Evolutionary conservation across 345 rosid species (phyloP).

Genomic region (Stellera chamaejasme): DNA sequence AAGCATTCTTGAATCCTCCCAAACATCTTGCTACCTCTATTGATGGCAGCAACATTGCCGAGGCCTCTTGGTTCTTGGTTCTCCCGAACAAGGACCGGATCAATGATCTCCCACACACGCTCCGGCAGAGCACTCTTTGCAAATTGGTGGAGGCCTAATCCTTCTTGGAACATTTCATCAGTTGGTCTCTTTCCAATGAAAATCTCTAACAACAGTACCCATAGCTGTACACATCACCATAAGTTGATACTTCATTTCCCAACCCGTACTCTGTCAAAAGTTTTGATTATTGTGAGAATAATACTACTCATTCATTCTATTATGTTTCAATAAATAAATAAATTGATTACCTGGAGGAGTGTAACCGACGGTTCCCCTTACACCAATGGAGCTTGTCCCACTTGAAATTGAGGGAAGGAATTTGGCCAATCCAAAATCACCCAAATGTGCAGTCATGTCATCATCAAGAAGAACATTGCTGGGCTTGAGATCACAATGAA

Average conservation of each 20-base stretch:
- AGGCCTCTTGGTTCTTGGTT: constrained; percentile 5
- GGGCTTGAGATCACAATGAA: constrained; percentile 21
- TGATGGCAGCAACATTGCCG: neutral
- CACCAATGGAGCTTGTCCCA: neutral
- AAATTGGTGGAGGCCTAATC: constrained; percentile 14
- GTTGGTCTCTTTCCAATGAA: constrained; percentile 24
- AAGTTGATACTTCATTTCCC: constrained; percentile 17
- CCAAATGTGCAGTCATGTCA: constrained; percentile 15
- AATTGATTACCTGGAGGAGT: neutral
- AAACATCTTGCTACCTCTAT: too few species aligned
- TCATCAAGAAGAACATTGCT: constrained; percentile 17
- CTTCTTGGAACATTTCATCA: constrained; percentile 15
- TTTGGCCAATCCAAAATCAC: constrained; percentile 17
- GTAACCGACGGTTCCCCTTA: constrained; percentile 3
- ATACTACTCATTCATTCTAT: too few species aligned
- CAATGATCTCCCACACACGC: constrained; percentile 7
- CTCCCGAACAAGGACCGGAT: constrained; percentile 14
- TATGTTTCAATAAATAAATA: neutral
- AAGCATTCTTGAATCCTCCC: too few species aligned
- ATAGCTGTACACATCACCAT: constrained; percentile 26
- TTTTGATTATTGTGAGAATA: neutral
- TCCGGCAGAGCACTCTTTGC: constrained; percentile 14
- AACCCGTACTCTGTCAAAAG: constrained; percentile 21
- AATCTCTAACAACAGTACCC: constrained; percentile 27
- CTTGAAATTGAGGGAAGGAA: constrained; percentile 1